A percentile compares a stretch with the other conserved stretches of the same genome.
Conservation (phyloP, 1,139 yeast species). For the Kodamaea derodonti region DNA sequence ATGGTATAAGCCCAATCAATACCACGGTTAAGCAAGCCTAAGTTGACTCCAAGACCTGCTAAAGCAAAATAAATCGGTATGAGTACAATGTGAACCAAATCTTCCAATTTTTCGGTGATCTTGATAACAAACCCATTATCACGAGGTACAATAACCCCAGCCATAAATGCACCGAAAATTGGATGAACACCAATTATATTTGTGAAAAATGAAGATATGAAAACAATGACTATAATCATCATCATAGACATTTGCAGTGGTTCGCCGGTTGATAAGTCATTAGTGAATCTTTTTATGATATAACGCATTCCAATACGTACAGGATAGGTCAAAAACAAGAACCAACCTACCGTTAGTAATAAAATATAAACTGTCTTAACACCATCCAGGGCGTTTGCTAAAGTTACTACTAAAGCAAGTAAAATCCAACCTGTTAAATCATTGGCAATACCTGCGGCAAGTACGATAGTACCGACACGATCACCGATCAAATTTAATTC, state of each 20-base stretch:
- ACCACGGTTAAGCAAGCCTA: constrained; percentile 60
- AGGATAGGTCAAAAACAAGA: constrained; percentile 53
- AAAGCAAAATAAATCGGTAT: constrained; percentile 77
- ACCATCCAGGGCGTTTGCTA: constrained; percentile 69
- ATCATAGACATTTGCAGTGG: constrained; percentile 65
- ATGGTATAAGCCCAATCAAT: constrained; percentile 74
- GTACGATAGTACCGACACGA: constrained; percentile 71
- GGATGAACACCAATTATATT: constrained; percentile 80
- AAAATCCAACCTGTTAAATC: constrained; percentile 82
- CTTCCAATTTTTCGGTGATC: constrained; percentile 72
- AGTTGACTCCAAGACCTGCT: constrained; percentile 68
- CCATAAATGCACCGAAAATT: constrained; percentile 77
- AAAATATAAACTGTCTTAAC: constrained; percentile 67
- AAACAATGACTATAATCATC: constrained; percentile 51
- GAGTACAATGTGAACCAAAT: constrained; percentile 62
- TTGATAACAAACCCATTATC: constrained; percentile 68
- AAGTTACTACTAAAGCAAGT: constrained; percentile 68
- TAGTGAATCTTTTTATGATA: constrained; percentile 41
- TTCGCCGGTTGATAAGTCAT: constrained; percentile 49
- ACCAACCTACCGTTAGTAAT: constrained; percentile 65
- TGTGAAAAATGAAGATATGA: constrained; percentile 70
- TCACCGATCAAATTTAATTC: constrained; percentile 68
- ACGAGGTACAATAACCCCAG: constrained; percentile 74
- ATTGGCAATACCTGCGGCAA: constrained; percentile 78
- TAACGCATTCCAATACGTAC: constrained; percentile 46